Evolutionary conservation across 2,329 filamentous ascomycete species (phyloP).

Genomic region (Lasiodiplodia theobromae): DNA sequence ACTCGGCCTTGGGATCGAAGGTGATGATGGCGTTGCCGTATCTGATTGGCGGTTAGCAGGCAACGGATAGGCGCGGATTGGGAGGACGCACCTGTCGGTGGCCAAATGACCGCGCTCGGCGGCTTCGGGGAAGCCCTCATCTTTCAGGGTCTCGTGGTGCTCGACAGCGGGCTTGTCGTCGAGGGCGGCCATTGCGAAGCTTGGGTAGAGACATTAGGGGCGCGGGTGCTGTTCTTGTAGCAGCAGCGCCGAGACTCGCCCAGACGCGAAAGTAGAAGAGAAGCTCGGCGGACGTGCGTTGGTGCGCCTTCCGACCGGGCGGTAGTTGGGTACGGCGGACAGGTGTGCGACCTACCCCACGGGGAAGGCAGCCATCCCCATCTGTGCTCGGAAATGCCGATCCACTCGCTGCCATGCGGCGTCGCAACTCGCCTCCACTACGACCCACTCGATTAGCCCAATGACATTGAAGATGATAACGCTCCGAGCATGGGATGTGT

Average conservation of each 20-base stretch:
- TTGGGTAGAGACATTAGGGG: neutral
- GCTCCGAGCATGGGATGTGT: neutral
- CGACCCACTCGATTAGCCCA: neutral
- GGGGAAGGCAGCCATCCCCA: slow-evolving; percentile 8
- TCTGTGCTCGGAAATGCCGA: slow-evolving; percentile 21
- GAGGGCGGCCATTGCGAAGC: neutral
- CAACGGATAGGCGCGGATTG: neutral
- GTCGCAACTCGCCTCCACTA: neutral
- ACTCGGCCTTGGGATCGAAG: slow-evolving; percentile 66
- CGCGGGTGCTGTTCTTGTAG: slow-evolving; percentile 4
- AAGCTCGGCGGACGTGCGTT: neutral
- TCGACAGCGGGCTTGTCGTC: slow-evolving; percentile 24
- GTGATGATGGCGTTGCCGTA: slow-evolving; percentile 59
- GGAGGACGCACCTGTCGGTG: slow-evolving; percentile 27
- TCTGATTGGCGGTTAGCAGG: slow-evolving; percentile 37
- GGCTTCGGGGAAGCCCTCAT: slow-evolving; percentile 29
- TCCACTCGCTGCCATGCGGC: neutral
- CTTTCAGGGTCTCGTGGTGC: slow-evolving; percentile 21
- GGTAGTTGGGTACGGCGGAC: slow-evolving; percentile 9
- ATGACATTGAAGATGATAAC: neutral
- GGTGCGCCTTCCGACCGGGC: slow-evolving; percentile 13
- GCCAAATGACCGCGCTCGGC: slow-evolving; percentile 30
- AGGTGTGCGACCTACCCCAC: neutral
- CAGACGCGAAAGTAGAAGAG: slow-evolving; percentile 11
- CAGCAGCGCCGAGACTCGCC: neutral